These are phyloP conservation scores for Aspergillus amoenus DNA, from an alignment of 2,329 filamentous ascomycete species.

Conservation along the genomic window DNA sequence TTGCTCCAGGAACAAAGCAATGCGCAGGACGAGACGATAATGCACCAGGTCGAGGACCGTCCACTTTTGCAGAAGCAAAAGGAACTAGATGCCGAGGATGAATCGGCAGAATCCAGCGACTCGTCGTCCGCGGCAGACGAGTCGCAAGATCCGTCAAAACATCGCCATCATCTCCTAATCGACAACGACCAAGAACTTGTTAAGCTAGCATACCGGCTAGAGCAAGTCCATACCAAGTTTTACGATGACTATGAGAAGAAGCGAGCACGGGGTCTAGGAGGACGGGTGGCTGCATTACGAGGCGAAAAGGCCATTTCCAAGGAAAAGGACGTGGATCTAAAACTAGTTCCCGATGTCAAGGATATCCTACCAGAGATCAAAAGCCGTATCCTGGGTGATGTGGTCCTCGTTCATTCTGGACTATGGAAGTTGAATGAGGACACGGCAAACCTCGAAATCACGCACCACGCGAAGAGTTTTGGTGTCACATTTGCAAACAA, in stretches of 20 bases:
- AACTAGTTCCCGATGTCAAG: constrained; percentile 79
- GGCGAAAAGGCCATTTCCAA: constrained; percentile 46
- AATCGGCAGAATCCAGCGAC: constrained; percentile 57
- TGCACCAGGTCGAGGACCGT: constrained; percentile 84
- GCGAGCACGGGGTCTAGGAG: constrained; percentile 45
- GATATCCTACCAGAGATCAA: constrained; percentile 82
- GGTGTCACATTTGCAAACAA: constrained; percentile 62
- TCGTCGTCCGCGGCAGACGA: constrained; percentile 41
- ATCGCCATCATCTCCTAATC: constrained; percentile 74
- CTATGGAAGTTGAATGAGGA: constrained; percentile 64
- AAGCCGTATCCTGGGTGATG: constrained; percentile 68
- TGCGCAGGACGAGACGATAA: constrained; percentile 82
- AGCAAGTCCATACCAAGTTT: constrained; percentile 73
- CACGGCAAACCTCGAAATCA: constrained; percentile 79
- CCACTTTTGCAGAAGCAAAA: constrained; percentile 92
- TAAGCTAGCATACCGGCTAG: constrained; percentile 73
- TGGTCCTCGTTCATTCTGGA: constrained; percentile 83
- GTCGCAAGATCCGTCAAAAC: constrained; percentile 39
- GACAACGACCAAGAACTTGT: constrained; percentile 84
- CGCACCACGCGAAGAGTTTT: constrained; percentile 81
- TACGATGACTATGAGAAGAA: constrained; percentile 75
- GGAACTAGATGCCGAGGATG: constrained; percentile 80
- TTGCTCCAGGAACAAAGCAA: constrained; percentile 73
- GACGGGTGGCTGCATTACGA: constrained; percentile 50
- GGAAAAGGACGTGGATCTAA: constrained; percentile 51